Conservation (phyloP, 75 land plant species). For the Isoetes taiwanensis region DNA sequence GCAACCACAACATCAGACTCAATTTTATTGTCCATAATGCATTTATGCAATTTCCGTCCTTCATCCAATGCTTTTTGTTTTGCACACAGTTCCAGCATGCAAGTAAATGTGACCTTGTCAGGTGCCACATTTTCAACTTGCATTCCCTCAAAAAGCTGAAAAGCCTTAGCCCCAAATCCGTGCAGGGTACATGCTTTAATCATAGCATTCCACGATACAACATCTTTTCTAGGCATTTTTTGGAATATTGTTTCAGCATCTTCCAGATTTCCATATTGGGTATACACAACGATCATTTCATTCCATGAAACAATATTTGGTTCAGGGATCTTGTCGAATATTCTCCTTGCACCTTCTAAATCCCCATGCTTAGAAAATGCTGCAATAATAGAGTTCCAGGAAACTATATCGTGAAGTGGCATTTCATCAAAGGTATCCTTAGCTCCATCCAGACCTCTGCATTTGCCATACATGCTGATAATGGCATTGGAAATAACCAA, state of each 20-base stretch:
- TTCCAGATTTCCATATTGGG: too few relatives aligned
- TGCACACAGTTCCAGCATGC: not conserved
- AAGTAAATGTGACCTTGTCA: not conserved
- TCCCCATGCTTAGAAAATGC: too few relatives aligned
- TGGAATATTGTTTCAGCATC: not conserved
- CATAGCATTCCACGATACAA: not conserved
- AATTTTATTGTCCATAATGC: not conserved
- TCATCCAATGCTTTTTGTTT: not conserved
- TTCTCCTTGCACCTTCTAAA: not conserved
- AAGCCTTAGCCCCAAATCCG: not conserved
- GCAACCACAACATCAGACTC: not conserved
- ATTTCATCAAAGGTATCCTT: not conserved
- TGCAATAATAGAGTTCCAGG: too few relatives aligned
- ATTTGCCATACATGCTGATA: not conserved
- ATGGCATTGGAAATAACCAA: not conserved
- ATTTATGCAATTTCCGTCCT: not conserved
- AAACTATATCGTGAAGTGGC: not conserved
- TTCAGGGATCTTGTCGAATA: not conserved
- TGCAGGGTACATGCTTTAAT: not conserved
- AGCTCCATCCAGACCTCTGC: not conserved
- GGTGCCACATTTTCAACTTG: not conserved
- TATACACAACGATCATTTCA: not conserved
- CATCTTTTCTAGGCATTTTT: not conserved
- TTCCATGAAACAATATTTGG: constrained; percentile 2
- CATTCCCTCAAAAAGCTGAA: constrained; percentile 2